Conservation (phyloP, 164 flowering plant species). For the Litsea cubeba region DNA sequence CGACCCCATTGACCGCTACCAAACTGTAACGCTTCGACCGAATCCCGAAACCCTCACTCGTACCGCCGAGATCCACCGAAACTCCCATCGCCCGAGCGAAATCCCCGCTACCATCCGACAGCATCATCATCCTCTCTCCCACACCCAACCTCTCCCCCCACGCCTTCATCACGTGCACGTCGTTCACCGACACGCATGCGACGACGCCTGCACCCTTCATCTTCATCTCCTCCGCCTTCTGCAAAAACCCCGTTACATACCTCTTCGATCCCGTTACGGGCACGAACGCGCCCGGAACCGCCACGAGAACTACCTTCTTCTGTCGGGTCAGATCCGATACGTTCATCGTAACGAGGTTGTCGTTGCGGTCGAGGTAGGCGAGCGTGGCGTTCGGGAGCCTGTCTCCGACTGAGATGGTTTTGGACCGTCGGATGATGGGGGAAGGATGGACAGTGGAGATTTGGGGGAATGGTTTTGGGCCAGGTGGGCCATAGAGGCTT, state of each 20-base stretch:
- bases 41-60: not conserved
- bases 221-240: conserved; percentile 6
- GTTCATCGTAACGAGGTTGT: conserved; percentile 7
- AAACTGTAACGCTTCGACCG: conserved; percentile 8
- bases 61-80: not conserved
- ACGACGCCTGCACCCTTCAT: conserved; percentile 16
- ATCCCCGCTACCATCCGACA: conserved; percentile 20
- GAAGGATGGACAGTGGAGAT: not conserved
- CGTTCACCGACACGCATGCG: conserved; percentile 25
- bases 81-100: conserved; percentile 12
- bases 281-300: conserved; percentile 17
- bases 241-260: conserved; percentile 1
- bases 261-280: conserved; percentile 5
- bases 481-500: conserved; percentile 19
- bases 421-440: not conserved
- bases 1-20: conserved; percentile 7
- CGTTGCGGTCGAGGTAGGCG: conserved; percentile 15
- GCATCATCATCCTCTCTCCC: conserved; percentile 19
- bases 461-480: conserved; percentile 13
- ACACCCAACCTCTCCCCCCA: conserved; percentile 20
- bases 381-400: conserved; percentile 19
- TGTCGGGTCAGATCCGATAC: conserved; percentile 13
- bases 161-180: conserved; percentile 25
- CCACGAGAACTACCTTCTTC: conserved; percentile 18
- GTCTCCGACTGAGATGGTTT: conserved; percentile 7